These are phyloP conservation scores for Saururus chinensis DNA, from an alignment of 164 flowering plant species.

Conservation along the genomic window DNA sequence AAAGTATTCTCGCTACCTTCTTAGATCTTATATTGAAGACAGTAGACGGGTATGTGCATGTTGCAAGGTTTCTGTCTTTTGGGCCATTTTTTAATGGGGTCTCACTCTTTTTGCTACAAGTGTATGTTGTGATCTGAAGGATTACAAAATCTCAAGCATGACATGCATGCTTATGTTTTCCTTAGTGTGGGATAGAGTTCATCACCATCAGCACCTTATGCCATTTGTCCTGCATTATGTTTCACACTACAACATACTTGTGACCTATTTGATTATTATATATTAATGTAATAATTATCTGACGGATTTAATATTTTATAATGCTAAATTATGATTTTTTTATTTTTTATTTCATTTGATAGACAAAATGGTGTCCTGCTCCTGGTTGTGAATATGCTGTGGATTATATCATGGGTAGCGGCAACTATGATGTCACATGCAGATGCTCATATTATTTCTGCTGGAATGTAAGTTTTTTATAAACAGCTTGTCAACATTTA, in stretches of 20 bases:
- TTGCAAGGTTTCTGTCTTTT: neutral
- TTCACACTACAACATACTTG: too few species aligned
- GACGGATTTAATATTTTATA: neutral
- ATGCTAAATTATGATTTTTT: neutral
- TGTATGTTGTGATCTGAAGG: neutral
- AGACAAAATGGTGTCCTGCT: conserved; percentile 92
- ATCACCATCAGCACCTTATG: too few species aligned
- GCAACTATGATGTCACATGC: conserved; percentile 63
- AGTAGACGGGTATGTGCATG: conserved; percentile 52
- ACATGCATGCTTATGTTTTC: neutral
- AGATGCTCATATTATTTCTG: conserved; percentile 56
- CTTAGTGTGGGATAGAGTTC: neutral
- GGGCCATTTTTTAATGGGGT: neutral
- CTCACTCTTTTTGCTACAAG: too few species aligned
- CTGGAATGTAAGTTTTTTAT: conserved; percentile 67
- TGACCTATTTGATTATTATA: neutral
- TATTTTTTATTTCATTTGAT: conserved; percentile 2
- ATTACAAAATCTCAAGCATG: neutral
- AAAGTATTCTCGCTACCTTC: conserved; percentile 67
- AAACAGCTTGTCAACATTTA: neutral
- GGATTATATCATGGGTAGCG: conserved; percentile 57
- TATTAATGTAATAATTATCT: neutral
- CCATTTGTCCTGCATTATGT: too few species aligned
- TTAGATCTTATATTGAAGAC: conserved; percentile 82
- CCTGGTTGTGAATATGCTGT: conserved; percentile 85